Evolutionary conservation across 345 rosid genomes (phyloP).

Genomic region (Sonneratia caseolaris): DNA sequence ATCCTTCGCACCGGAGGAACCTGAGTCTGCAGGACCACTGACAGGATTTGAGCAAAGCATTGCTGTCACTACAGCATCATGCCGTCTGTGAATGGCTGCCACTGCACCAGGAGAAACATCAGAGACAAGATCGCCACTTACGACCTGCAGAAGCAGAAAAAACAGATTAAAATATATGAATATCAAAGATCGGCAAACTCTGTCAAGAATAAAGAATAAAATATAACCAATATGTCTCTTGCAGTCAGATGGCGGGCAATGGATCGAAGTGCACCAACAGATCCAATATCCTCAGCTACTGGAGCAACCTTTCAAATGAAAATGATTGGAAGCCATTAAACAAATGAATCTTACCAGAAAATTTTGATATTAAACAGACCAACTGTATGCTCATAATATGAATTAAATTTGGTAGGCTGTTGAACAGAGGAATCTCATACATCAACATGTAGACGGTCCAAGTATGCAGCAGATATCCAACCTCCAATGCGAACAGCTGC

Average conservation of each 20-base stretch:
- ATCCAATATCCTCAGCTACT: constrained; percentile 85
- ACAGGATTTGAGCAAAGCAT: constrained; percentile 85
- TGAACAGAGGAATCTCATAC: constrained; percentile 17
- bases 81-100: constrained; percentile 86
- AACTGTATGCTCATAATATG: background rate
- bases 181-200: constrained; percentile 5
- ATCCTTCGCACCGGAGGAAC: constrained; percentile 67
- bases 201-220: constrained; percentile 1
- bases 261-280: constrained; percentile 92
- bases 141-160: constrained; percentile 43
- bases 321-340: background rate
- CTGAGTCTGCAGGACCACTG: constrained; percentile 68
- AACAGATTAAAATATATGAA: background rate
- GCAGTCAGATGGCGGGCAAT: constrained; percentile 81
- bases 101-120: constrained; percentile 93
- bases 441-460: constrained; percentile 88
- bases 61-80: constrained; percentile 77
- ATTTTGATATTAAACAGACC: background rate
- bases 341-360: background rate
- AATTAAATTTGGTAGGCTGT: background rate
- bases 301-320: constrained; percentile 59
- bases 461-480: constrained; percentile 85
- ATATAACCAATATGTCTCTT: constrained; percentile 77
- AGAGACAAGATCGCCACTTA: constrained; percentile 97
- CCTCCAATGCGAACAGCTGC: constrained; percentile 76